Percentiles rank a stretch among this genome's conserved stretches.
Evolutionary conservation across 169 alveolate genomes (phyloP).

Genomic region (Sarcocystis neurona): DNA sequence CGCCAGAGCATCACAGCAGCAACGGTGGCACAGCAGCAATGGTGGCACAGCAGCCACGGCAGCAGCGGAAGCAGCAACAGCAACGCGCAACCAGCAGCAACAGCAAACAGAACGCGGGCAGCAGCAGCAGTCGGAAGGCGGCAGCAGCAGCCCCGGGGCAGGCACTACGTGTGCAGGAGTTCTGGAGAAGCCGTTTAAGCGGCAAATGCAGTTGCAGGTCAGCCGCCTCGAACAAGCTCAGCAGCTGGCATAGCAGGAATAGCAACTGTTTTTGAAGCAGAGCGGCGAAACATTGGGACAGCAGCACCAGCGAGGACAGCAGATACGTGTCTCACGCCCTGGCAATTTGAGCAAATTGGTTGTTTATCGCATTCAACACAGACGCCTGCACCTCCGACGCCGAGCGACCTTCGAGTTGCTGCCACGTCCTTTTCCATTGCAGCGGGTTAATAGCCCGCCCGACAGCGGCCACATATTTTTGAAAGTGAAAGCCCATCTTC

Average conservation of each 20-base stretch:
- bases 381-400: not conserved
- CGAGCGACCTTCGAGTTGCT: not conserved
- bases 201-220: not conserved
- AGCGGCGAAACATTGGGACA: not conserved
- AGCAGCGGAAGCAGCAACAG: too few species aligned
- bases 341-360: constrained; percentile 44
- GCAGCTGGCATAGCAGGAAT: not conserved
- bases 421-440: constrained; percentile 45
- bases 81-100: too few species aligned
- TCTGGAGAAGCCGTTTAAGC: too few species aligned
- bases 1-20: too few species aligned
- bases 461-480: constrained; percentile 39
- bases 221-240: not conserved
- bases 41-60: too few species aligned
- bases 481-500: constrained; percentile 52
- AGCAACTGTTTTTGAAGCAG: too few species aligned
- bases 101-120: too few species aligned
- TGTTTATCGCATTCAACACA: constrained; percentile 37
- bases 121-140: too few species aligned
- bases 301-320: not conserved
- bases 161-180: too few species aligned
- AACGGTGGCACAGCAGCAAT: too few species aligned
- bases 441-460: constrained; percentile 58
- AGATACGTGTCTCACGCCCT: constrained; percentile 1
- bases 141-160: too few species aligned